Base-by-base conservation (phyloP, 345 rosid genomes). In the Eucalyptus sideroxylon region DNA sequence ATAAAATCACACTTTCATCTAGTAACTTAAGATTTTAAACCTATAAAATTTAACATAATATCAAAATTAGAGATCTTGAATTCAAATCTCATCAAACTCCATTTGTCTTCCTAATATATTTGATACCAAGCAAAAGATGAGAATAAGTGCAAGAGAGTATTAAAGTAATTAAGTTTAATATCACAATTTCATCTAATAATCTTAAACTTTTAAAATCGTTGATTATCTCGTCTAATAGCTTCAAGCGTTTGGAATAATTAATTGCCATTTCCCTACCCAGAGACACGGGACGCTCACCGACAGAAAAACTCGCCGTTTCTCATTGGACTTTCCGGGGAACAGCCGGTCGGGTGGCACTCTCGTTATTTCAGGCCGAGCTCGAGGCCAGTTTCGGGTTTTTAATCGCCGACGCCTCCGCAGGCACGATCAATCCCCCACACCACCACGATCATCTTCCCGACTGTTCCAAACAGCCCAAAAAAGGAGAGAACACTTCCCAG, bases 81-180 rank as follows among this genome's bases (percentile, higher is more conserved):
- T 23, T 56, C 13, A 56, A 23, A 56, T 56, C 3, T 56, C 3
- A 4, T 23, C 11, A 24, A 4, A 24, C 3, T 56, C 2, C 6
- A 23, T 23, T 1, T 9, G 1, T 0, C 30, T 56, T 1, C 30
- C 6, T 56, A 56, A 9, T 1, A 9, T 24, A 21, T 23, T 23
- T 4, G 11, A 24, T 4, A 56, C 3, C 1, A 56, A 24, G 62
- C 3, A 23, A 56, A 56, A 56, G 6, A 56, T 24, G 0, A 56
- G 1, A 56, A 1, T 56, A 23, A 56, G 27, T 19, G 24, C 1
- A 4, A 3, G 2, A 17, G 10, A 19, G 23, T 7, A 4, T 53
- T 53, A 53, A 53, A 53, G 4, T 53, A 19, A 53, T 53, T 19
- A 53, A 7, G 8, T 53, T 8, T 3, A 19, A 53, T 1, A 2